Percentiles rank a stretch among this genome's conserved stretches.
Conservation (phyloP, 176 grass and related monocot genomes). For the Elymus sibiricus region DNA sequence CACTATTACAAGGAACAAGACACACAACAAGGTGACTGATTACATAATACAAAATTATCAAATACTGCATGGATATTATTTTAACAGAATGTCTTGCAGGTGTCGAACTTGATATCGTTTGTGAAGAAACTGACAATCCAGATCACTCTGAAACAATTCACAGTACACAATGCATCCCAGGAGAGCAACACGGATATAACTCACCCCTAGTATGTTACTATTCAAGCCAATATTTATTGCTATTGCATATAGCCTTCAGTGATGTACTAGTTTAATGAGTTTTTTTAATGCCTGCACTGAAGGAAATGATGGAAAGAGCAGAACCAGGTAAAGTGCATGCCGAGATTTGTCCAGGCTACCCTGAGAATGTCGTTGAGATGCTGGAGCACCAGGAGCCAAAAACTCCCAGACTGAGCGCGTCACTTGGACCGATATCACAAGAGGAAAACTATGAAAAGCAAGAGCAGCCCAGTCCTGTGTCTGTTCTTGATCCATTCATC, state of each 20-base stretch:
- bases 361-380: conserved; percentile 9
- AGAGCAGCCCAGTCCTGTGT: conserved; percentile 49
- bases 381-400: conserved; percentile 28
- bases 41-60: background rate
- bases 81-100: conserved; percentile 26
- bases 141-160: conserved; percentile 4
- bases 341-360: conserved; percentile 14
- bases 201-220: conserved; percentile 1
- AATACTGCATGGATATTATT: background rate
- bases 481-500: conserved; percentile 51
- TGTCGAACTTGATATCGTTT: background rate
- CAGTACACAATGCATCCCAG: background rate
- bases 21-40: conserved; percentile 32
- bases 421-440: conserved; percentile 17
- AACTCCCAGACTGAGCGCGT: conserved; percentile 16
- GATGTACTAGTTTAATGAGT: conserved; percentile 6
- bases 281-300: background rate
- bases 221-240: background rate
- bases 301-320: conserved; percentile 24
- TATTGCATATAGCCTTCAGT: background rate
- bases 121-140: conserved; percentile 9
- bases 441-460: conserved; percentile 39
- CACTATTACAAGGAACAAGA: conserved; percentile 18
- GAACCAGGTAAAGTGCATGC: background rate
- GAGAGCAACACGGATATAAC: conserved; percentile 23